Percentiles rank a stretch among this genome's conserved stretches.
Evolutionary conservation across 164 flowering plant species (phyloP).

Genomic region (Hamamelis virginiana): DNA sequence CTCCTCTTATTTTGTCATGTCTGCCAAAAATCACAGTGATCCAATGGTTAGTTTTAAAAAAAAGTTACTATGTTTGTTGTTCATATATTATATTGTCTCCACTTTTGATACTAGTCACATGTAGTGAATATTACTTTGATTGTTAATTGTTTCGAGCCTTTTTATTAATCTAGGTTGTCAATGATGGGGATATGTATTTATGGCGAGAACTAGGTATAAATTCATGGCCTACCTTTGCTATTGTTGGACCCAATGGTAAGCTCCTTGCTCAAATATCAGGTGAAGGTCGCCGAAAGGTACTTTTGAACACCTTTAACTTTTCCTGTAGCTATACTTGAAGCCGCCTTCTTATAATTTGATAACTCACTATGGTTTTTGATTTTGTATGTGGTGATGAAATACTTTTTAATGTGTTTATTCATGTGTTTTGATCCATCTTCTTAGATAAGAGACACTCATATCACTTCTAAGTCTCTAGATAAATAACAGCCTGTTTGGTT

Average conservation of each 20-base stretch:
- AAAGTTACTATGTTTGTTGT: too few species aligned
- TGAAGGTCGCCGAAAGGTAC: constrained; percentile 90
- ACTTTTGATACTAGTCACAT: too few species aligned
- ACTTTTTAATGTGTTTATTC: background rate
- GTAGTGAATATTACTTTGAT: background rate
- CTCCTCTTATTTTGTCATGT: too few species aligned
- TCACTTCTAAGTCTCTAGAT: background rate
- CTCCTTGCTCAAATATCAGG: constrained; percentile 86
- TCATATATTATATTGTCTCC: too few species aligned
- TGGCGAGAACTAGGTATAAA: constrained; percentile 90
- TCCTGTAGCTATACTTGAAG: background rate
- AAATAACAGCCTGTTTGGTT: background rate
- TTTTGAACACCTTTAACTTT: background rate
- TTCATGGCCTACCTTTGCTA: constrained; percentile 96
- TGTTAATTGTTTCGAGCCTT: background rate
- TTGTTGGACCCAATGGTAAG: constrained; percentile 82
- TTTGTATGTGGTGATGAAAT: background rate
- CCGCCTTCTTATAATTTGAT: background rate
- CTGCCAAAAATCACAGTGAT: too few species aligned
- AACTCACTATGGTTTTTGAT: background rate
- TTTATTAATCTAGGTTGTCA: constrained; percentile 62
- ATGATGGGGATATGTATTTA: constrained; percentile 92
- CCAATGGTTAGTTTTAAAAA: too few species aligned
- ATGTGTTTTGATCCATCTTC: background rate
- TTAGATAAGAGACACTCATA: background rate